Percentiles rank a stretch among this genome's conserved stretches.
These are phyloP conservation scores for Astrephomene gubernaculifera DNA, from an alignment of 139 green algal genomes.

Conservation along the genomic window DNA sequence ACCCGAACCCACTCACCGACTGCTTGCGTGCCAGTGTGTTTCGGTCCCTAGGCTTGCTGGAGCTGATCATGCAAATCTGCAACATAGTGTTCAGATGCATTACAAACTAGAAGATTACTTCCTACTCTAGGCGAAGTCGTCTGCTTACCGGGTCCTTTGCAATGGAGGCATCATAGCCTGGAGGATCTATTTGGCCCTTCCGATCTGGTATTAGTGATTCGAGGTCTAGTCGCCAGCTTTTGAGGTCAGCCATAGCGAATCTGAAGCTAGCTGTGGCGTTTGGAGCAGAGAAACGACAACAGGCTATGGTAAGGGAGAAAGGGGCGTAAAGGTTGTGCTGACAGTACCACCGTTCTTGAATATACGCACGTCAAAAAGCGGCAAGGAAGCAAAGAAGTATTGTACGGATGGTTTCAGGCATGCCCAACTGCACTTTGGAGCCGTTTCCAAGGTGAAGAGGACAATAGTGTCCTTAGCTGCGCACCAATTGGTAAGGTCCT, in stretches of 20 bases:
- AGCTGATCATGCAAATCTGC: constrained; percentile 25
- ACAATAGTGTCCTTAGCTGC: too few species aligned
- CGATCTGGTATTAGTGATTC: constrained; percentile 39
- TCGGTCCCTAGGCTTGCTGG: constrained; percentile 39
- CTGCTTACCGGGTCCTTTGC: constrained; percentile 56
- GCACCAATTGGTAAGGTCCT: too few species aligned
- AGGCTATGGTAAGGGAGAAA: too few species aligned
- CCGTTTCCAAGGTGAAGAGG: too few species aligned
- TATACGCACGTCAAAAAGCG: too few species aligned
- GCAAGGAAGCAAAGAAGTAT: too few species aligned
- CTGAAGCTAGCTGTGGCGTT: background rate
- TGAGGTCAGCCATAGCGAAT: constrained; percentile 28
- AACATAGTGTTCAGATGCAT: background rate
- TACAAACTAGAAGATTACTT: background rate
- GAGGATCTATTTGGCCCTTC: constrained; percentile 50
- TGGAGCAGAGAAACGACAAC: background rate
- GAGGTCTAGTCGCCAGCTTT: constrained; percentile 50
- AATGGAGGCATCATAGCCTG: constrained; percentile 56
- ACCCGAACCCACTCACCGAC: constrained; percentile 35
- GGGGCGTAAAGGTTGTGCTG: too few species aligned
- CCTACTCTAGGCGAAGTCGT: background rate
- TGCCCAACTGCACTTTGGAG: too few species aligned
- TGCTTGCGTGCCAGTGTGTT: constrained; percentile 49
- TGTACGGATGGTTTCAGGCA: too few species aligned
- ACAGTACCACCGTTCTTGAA: too few species aligned